Base-by-base conservation (phyloP, 2,329 filamentous ascomycete species). In the Penicillium sclerotiorum region DNA sequence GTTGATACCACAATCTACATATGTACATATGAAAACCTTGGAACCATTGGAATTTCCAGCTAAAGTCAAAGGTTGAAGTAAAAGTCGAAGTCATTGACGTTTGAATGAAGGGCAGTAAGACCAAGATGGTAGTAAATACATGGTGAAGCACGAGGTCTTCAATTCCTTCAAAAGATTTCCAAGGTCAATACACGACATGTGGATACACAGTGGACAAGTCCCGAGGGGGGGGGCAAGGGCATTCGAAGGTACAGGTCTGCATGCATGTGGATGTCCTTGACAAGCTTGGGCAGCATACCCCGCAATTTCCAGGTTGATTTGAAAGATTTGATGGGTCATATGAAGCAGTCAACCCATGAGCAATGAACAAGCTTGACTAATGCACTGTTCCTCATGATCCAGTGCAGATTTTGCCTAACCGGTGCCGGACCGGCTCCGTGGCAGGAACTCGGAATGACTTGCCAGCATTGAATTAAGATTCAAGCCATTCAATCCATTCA, bases 171-270 rank as follows among this genome's bases (percentile, higher is more conserved):
- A n/a, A n/a, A n/a, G n/a, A n/a, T n/a, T n/a, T n/a, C n/a, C n/a
- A n/a, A n/a, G n/a, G n/a, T n/a, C n/a, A n/a, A n/a, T n/a, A n/a
- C n/a, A n/a, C n/a, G n/a, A n/a, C n/a, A n/a, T n/a, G n/a, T n/a
- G n/a, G n/a, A n/a, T n/a, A n/a, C n/a, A n/a, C n/a, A n/a, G n/a
- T n/a, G n/a, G n/a, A n/a, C n/a, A n/a, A n/a, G 30, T 41, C 40
- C 17, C 25, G 32, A 39, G 17, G 43, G 50, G 47, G 48, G 48
- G 44, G 50, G 47, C 53, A 45, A 7, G 27, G 35, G 42, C 1
- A 38, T 32, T 13, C 35, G 9, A 7, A 38, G 12, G 35, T 12
- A 3, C 25, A 9, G 3, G 6, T 28, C 9, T 13, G 25, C 25
- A 28, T 28, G 3, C n/a, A n/a, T n/a, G n/a, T n/a, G n/a, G n/a